Conservation (phyloP, 2,329 filamentous ascomycete genomes). For the Exserohilum rostratum region DNA sequence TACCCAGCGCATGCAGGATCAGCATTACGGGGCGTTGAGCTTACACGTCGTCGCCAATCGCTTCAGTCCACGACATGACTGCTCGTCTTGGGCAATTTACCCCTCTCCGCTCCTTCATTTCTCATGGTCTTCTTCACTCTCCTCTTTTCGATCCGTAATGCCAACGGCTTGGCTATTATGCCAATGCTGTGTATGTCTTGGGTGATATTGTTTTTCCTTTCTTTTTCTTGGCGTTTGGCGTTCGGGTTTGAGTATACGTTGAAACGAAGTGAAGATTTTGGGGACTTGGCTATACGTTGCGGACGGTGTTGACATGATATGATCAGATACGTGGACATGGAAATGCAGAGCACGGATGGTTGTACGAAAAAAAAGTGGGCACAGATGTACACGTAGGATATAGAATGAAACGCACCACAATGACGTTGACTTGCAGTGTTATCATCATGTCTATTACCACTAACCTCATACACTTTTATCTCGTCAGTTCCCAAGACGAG, state of each 20-base stretch:
- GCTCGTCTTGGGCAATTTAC: neutral
- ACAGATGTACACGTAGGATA: neutral
- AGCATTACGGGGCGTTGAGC: neutral
- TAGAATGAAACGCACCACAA: neutral
- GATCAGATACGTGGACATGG: neutral
- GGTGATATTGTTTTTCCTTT: neutral
- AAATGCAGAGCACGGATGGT: too few species aligned
- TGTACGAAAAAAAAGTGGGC: too few species aligned
- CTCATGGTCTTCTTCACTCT: neutral
- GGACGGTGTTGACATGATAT: neutral
- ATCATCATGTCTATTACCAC: neutral
- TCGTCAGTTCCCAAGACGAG: too few species aligned
- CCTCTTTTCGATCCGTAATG: neutral
- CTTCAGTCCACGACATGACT: neutral
- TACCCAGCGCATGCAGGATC: too few species aligned
- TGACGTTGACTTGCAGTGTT: neutral
- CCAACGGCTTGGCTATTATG: too few species aligned
- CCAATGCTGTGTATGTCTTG: neutral
- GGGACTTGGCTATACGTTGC: neutral
- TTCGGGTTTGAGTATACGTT: conserved; percentile 4
- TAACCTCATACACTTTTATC: too few species aligned
- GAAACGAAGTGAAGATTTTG: neutral
- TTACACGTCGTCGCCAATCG: neutral
- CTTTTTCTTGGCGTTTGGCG: neutral
- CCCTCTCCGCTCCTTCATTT: neutral